Conservation (phyloP, 2,329 filamentous ascomycete genomes). For the Fusarium tricinctum region DNA sequence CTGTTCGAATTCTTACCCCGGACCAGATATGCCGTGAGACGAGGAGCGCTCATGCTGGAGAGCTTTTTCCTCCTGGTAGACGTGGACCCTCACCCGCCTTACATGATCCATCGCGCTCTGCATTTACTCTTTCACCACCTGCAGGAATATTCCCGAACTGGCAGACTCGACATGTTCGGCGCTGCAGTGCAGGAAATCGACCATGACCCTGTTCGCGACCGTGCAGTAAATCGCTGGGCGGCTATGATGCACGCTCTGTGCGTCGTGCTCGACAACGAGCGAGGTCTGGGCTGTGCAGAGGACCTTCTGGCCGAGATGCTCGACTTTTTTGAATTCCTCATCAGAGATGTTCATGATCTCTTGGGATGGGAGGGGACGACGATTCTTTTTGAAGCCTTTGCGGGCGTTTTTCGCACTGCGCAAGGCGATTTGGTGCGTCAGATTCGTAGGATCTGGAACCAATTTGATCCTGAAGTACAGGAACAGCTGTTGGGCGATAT, state of each 20-base stretch:
- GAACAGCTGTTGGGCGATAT: conserved; percentile 38
- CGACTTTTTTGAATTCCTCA: conserved; percentile 45
- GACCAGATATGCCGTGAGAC: conserved; percentile 24
- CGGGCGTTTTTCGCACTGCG: conserved; percentile 40
- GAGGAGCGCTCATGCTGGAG: conserved; percentile 26
- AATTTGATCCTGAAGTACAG: conserved; percentile 41
- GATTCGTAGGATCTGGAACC: conserved; percentile 43
- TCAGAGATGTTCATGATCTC: conserved; percentile 39
- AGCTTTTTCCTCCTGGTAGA: conserved; percentile 26
- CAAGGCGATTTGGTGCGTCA: conserved; percentile 19
- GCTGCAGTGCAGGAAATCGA: conserved; percentile 29
- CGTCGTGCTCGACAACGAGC: conserved; percentile 48
- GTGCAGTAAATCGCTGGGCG: conserved; percentile 30
- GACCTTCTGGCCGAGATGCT: conserved; percentile 45
- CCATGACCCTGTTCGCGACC: conserved; percentile 1
- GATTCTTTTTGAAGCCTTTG: conserved; percentile 45
- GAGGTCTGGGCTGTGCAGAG: conserved; percentile 49
- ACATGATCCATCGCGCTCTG: conserved; percentile 30
- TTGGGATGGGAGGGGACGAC: conserved; percentile 25
- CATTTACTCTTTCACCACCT: conserved; percentile 41
- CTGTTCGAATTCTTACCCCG: conserved; percentile 35
- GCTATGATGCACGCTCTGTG: conserved; percentile 44
- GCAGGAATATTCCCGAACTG: conserved; percentile 25
- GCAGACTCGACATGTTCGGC: conserved; percentile 39
- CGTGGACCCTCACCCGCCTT: conserved; percentile 3